Evolutionary conservation across 2,329 filamentous ascomycete species (phyloP).

Genomic region (Hypoxylon sp.): DNA sequence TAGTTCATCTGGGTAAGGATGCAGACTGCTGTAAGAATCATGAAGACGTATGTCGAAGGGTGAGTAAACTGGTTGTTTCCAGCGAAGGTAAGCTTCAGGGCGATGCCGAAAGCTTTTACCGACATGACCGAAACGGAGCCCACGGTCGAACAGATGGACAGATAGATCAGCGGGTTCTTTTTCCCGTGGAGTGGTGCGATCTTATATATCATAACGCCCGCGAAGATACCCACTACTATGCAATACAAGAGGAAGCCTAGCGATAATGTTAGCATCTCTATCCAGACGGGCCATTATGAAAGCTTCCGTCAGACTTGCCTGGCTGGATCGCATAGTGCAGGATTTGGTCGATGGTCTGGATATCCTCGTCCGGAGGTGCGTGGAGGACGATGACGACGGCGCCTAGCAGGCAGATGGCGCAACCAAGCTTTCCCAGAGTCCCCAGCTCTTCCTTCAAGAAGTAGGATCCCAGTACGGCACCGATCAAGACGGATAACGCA

Average conservation of each 20-base stretch:
- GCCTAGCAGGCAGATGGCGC: slow-evolving; percentile 93
- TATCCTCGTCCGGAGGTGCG: slow-evolving; percentile 91
- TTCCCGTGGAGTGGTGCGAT: slow-evolving; percentile 89
- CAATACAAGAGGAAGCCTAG: slow-evolving; percentile 91
- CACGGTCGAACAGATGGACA: slow-evolving; percentile 97
- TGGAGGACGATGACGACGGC: slow-evolving; percentile 98
- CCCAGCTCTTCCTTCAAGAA: slow-evolving; percentile 91
- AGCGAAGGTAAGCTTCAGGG: slow-evolving; percentile 89
- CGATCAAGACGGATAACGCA: slow-evolving; percentile 92
- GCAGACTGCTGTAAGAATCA: slow-evolving; percentile 90
- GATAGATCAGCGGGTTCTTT: slow-evolving; percentile 94
- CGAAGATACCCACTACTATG: slow-evolving; percentile 79
- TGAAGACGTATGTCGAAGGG: slow-evolving; percentile 96
- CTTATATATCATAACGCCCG: slow-evolving; percentile 94
- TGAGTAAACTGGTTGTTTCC: slow-evolving; percentile 96
- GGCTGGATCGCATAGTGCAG: slow-evolving; percentile 88
- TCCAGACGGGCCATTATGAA: not conserved
- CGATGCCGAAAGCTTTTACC: slow-evolving; percentile 97
- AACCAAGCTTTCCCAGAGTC: slow-evolving; percentile 90
- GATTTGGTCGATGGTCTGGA: slow-evolving; percentile 90
- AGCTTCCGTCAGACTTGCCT: slow-evolving; percentile 62
- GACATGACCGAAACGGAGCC: slow-evolving; percentile 99
- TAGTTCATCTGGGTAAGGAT: slow-evolving; percentile 99
- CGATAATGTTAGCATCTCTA: slow-evolving; percentile 33
- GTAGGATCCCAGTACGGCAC: slow-evolving; percentile 92